phyloP scores from a whole-genome alignment of 805 yeast species.

The Candida yuanshanica region DNA sequence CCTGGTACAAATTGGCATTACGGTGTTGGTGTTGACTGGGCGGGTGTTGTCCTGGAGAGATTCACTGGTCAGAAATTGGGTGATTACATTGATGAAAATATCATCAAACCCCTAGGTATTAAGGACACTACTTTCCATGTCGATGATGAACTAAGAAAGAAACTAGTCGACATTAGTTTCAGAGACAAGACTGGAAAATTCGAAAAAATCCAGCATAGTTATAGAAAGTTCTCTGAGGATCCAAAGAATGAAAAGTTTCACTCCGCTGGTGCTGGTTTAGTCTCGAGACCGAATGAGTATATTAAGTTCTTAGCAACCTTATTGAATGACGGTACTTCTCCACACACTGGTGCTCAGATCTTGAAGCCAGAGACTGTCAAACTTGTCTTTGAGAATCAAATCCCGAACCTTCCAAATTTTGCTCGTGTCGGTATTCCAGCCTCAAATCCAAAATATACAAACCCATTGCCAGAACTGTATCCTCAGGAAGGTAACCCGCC shows the following conservation, averaged over 20 bases:
- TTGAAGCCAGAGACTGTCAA: slow-evolving; percentile 29
- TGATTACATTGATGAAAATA: slow-evolving; percentile 24
- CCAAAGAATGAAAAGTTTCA: slow-evolving; percentile 14
- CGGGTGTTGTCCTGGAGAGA: slow-evolving; percentile 28
- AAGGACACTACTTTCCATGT: slow-evolving; percentile 24
- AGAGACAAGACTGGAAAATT: slow-evolving; percentile 18
- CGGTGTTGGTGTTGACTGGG: slow-evolving; percentile 34
- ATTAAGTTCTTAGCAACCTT: slow-evolving; percentile 33
- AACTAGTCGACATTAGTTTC: slow-evolving; percentile 20
- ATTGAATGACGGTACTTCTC: slow-evolving; percentile 37
- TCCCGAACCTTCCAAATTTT: slow-evolving; percentile 25
- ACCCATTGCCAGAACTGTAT: slow-evolving; percentile 16
- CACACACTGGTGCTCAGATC: slow-evolving; percentile 27
- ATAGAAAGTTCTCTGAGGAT: slow-evolving; percentile 7
- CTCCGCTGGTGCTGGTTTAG: slow-evolving; percentile 41
- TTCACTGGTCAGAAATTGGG: slow-evolving; percentile 25
- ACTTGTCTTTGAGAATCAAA: slow-evolving; percentile 22
- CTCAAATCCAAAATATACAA: slow-evolving; percentile 11
- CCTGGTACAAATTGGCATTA: slow-evolving; percentile 34
- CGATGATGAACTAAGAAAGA: slow-evolving; percentile 11
- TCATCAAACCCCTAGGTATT: slow-evolving; percentile 28
- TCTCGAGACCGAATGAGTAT: slow-evolving; percentile 35
- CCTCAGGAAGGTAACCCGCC: slow-evolving; percentile 22
- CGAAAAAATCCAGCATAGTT: slow-evolving; percentile 9
- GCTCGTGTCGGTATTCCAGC: slow-evolving; percentile 13